phyloP scores from a whole-genome alignment of 208 protist species.

The Leishmania gerbilli region DNA sequence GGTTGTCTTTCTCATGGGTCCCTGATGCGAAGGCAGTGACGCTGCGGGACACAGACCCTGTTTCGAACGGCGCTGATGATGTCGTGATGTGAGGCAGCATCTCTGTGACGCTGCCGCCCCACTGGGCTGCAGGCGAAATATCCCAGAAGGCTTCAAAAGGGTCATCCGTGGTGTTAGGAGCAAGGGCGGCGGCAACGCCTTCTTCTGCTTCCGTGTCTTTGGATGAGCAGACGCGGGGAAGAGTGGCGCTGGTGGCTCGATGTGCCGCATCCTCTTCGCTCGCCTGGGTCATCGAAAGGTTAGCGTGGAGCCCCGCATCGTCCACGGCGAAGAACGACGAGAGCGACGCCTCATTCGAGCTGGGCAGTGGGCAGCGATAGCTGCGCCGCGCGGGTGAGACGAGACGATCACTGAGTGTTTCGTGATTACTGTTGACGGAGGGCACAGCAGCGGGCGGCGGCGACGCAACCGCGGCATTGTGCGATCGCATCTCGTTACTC shows the following conservation, averaged over 20 bases:
- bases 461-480: not conserved
- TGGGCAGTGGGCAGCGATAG: not conserved
- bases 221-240: not conserved
- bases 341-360: constrained; percentile 1
- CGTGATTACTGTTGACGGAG: not conserved
- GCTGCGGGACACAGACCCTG: not conserved
- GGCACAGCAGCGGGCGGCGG: too few species aligned
- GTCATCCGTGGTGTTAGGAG: not conserved
- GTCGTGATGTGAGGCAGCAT: not conserved
- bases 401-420: not conserved
- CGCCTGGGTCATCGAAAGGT: not conserved
- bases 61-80: not conserved
- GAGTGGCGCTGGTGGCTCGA: not conserved
- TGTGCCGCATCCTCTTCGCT: not conserved
- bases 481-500: not conserved
- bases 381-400: not conserved
- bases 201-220: not conserved
- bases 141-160: not conserved
- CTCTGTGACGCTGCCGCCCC: not conserved
- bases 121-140: not conserved
- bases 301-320: too few species aligned
- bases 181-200: not conserved
- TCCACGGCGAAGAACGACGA: not conserved
- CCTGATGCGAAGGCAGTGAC: not conserved
- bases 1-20: not conserved